Conservation (phyloP, 2,329 filamentous ascomycete species). For the Shiraia bambusicola region DNA sequence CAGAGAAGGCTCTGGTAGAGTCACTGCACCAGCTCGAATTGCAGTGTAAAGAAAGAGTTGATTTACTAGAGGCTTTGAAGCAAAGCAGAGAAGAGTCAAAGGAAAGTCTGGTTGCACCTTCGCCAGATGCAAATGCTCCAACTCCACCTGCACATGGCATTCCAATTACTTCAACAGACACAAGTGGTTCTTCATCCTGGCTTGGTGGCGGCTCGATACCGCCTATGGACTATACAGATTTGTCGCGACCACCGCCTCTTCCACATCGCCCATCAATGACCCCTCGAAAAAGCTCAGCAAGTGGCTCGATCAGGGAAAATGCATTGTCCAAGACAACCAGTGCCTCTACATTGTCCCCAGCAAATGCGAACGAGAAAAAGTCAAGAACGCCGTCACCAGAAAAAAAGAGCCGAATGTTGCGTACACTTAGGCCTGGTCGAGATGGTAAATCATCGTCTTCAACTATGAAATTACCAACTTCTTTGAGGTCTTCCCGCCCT, state of each 20-base stretch:
- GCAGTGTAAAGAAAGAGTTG: conserved; percentile 91
- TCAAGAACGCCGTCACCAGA: conserved; percentile 64
- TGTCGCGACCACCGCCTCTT: conserved; percentile 69
- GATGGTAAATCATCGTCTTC: conserved; percentile 51
- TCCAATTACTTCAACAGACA: conserved; percentile 11
- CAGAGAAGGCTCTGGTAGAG: conserved; percentile 78
- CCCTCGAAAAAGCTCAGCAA: conserved; percentile 50
- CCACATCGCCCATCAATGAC: conserved; percentile 57
- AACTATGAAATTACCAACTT: conserved; percentile 44
- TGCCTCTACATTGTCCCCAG: conserved; percentile 37
- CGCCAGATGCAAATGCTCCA: conserved; percentile 24
- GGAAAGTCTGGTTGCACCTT: conserved; percentile 30
- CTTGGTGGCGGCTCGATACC: conserved; percentile 82
- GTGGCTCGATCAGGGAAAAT: conserved; percentile 24
- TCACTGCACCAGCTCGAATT: conserved; percentile 80
- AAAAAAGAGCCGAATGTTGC: conserved; percentile 60
- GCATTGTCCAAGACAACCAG: conserved; percentile 24
- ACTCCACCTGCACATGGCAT: conserved; percentile 25
- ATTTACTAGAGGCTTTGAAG: conserved; percentile 78
- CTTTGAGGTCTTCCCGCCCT: conserved; percentile 46
- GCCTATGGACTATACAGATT: conserved; percentile 73
- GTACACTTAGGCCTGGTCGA: conserved; percentile 53
- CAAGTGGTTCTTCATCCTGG: conserved; percentile 48
- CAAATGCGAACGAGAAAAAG: conserved; percentile 43
- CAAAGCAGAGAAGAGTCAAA: conserved; percentile 61